Percentiles rank a stretch among this genome's conserved stretches.
These are phyloP conservation scores for Plasmodium cynomolgi DNA, from an alignment of 169 alveolate genomes.

Conservation along the genomic window DNA sequence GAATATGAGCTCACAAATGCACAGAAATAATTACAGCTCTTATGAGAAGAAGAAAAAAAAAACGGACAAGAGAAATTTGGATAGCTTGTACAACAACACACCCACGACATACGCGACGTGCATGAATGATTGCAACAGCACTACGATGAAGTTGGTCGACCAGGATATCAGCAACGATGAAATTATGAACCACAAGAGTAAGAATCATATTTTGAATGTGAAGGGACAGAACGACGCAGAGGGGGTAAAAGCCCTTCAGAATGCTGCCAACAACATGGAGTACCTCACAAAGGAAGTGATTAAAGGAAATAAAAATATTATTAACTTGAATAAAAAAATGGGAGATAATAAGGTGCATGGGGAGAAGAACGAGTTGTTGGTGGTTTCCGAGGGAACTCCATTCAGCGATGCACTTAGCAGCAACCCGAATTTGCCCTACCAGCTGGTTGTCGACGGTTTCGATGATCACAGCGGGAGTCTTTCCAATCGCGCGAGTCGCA, in stretches of 20 bases:
- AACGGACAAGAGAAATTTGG: neutral
- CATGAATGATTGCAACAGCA: neutral
- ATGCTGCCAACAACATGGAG: neutral
- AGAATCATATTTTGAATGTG: neutral
- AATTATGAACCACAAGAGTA: neutral
- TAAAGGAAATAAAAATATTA: neutral
- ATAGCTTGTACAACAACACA: neutral
- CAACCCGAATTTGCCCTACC: neutral
- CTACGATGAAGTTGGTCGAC: neutral
- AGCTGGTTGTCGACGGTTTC: neutral
- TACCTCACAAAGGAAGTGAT: neutral
- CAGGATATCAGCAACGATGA: neutral
- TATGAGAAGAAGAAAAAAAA: constrained; percentile 26
- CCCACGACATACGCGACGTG: neutral
- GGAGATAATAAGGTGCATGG: neutral
- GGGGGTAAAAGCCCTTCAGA: neutral
- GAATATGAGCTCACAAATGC: neutral
- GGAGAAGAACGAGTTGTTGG: neutral
- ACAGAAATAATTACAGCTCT: constrained; percentile 6
- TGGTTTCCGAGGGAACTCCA: neutral
- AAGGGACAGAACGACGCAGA: neutral
- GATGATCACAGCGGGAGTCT: neutral
- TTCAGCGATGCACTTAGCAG: neutral
- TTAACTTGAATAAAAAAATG: neutral
- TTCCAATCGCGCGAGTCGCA: neutral